Base-by-base conservation (phyloP, 2,329 filamentous ascomycete genomes). In the Phoma herbarum region DNA sequence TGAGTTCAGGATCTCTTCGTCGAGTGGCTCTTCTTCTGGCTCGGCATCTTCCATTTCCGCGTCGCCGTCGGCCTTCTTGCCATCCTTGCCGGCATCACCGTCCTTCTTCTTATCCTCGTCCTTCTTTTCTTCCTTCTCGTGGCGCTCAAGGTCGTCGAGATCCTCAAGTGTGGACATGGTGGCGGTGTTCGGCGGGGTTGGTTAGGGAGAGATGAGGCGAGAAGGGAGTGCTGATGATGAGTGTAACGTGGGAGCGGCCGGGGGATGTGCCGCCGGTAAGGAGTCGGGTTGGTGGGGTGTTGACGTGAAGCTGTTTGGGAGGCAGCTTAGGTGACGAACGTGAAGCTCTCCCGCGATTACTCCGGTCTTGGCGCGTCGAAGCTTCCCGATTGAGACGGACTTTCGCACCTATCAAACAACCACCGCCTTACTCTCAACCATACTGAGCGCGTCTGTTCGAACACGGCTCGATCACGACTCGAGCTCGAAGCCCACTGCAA, bases 1-100 rank as follows among this genome's bases (percentile, higher is more conserved):
- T 70, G 96, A 89, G 77, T 88, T 90, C 61, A 98, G 86, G 72
- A 99, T 94, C 82, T 99, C 95, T 55, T 94, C 89, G 79, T 98
- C 94, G 65, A 99, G 85, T 53, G 93, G 85, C 68, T 96, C 91
- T 71, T 86, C 71, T 57, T 88, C 84, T 66, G 86, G 84, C 70
- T 84, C 77, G 11, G 88, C 89, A 77, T 97, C 93, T 78, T 94
- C 88, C 93, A 97, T 97, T 57, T 96, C 92, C 49, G 89, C 89
- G 81, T 97, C 94, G 47, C 85, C 90, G 72, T 89, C 88, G 52
- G 78, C 70, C 77, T 86, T 86, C 75, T 85, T 85, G 70, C 78
- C 79, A 61, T 82, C 80, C 72, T 86, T 84, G 72, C 85, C 84
- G 43, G 66, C 67, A 61, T 77, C 77, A 64, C 82, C 83, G 66